Evolutionary conservation across 192 early-diverging fungal genomes (phyloP).

Genomic region (Dissophora globulifera): DNA sequence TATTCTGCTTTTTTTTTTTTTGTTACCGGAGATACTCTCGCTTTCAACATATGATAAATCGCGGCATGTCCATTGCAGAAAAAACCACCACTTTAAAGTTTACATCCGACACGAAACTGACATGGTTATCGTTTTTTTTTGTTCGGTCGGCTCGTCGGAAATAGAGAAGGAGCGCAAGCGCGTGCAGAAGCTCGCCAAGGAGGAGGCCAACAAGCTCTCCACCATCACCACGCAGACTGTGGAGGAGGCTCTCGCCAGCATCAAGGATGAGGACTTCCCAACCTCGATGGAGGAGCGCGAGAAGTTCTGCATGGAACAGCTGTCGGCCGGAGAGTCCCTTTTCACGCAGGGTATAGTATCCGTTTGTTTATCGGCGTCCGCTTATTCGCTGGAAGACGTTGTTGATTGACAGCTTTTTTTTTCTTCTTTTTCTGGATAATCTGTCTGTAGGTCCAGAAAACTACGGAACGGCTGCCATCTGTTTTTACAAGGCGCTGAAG

Average conservation of each 20-base stretch:
- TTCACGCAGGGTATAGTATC: conserved; percentile 78
- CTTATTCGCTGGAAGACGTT: too few species aligned
- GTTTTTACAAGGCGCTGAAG: conserved; percentile 91
- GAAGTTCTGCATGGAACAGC: conserved; percentile 88
- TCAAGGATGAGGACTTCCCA: conserved; percentile 78
- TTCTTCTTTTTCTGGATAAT: conserved; percentile 4
- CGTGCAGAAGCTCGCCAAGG: conserved; percentile 65
- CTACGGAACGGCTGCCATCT: conserved; percentile 80
- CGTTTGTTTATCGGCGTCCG: too few species aligned
- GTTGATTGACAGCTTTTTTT: neutral
- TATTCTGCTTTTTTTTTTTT: too few species aligned
- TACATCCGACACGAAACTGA: too few species aligned
- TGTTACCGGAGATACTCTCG: too few species aligned
- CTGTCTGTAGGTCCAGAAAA: conserved; percentile 62
- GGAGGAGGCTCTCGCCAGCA: conserved; percentile 67
- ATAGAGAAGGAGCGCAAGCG: conserved; percentile 72
- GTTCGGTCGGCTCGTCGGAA: neutral
- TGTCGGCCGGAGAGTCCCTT: conserved; percentile 86
- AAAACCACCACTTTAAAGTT: too few species aligned
- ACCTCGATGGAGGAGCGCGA: conserved; percentile 81
- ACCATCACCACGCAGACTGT: conserved; percentile 56
- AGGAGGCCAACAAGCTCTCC: conserved; percentile 53
- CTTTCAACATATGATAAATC: too few species aligned
- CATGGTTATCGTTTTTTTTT: neutral
- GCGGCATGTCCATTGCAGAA: too few species aligned